Percentiles rank a stretch among this genome's conserved stretches.
phyloP scores from a whole-genome alignment of 1,284 basidiomycete species.

The Pterulicium gracile region DNA sequence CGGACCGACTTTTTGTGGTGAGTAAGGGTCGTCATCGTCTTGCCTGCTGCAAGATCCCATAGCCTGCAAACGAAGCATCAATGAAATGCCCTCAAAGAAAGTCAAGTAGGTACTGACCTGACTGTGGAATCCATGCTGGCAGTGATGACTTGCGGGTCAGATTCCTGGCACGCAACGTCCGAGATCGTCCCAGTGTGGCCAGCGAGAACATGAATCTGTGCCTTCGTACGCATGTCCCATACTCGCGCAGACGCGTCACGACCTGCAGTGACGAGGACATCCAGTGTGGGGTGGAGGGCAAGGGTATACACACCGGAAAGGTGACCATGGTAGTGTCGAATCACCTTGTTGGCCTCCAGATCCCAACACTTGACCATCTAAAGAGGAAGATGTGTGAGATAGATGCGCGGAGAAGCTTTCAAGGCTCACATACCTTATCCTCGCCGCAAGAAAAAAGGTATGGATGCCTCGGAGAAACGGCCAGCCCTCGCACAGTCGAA shows the following conservation, averaged over 20 bases:
- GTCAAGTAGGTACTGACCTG: conserved; percentile 36
- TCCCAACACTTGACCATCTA: conserved; percentile 99
- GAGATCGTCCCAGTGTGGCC: conserved; percentile 95
- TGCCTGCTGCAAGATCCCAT: conserved; percentile 98
- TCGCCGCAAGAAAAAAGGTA: conserved; percentile 97
- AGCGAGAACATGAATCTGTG: conserved; percentile 86
- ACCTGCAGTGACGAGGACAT: conserved; percentile 90
- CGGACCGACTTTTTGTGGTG: conserved; percentile 99
- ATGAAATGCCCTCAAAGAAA: conserved; percentile 1
- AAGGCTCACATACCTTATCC: conserved; percentile 62
- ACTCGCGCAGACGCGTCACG: conserved; percentile 93
- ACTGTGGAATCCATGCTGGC: conserved; percentile 98
- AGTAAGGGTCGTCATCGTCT: conserved; percentile 90
- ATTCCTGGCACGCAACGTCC: conserved; percentile 90
- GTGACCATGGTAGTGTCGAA: conserved; percentile 96
- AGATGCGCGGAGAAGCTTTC: background rate
- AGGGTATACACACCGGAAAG: conserved; percentile 92
- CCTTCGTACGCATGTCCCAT: conserved; percentile 99
- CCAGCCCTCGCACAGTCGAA: conserved; percentile 90
- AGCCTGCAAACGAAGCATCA: conserved; percentile 38
- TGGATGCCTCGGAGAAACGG: conserved; percentile 87
- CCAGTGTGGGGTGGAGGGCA: conserved; percentile 89
- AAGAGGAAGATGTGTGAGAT: background rate
- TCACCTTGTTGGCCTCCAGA: conserved; percentile 97
- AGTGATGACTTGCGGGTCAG: conserved; percentile 95